Evolutionary conservation across 1,139 yeast species (phyloP).

Genomic region (Nematodospora anomalae): DNA sequence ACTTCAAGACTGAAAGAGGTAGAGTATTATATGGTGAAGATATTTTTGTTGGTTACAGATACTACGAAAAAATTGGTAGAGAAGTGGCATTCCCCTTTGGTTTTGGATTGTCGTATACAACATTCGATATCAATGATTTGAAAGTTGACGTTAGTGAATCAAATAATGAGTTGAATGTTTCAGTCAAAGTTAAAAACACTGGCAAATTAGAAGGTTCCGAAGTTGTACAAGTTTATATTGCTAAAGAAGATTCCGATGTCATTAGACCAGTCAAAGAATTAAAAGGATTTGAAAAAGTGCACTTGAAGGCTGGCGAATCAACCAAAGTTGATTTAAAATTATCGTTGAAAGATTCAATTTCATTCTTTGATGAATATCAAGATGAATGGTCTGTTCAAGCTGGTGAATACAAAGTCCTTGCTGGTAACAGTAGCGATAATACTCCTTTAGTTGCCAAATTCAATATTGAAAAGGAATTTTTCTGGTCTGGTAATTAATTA

Average conservation of each 20-base stretch:
- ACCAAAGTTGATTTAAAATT: constrained; percentile 33
- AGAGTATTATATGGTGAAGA: constrained; percentile 56
- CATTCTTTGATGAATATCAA: constrained; percentile 52
- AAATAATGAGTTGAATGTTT: constrained; percentile 14
- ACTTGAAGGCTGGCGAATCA: constrained; percentile 37
- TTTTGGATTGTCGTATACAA: constrained; percentile 57
- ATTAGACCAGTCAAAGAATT: constrained; percentile 56
- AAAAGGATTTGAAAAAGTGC: constrained; percentile 53
- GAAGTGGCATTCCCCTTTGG: constrained; percentile 61
- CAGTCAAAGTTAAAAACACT: constrained; percentile 40
- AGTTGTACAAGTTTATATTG: constrained; percentile 46
- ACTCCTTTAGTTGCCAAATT: constrained; percentile 31
- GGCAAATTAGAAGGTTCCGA: constrained; percentile 45
- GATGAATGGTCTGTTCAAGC: constrained; percentile 40
- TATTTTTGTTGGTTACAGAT: constrained; percentile 60
- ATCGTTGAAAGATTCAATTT: constrained; percentile 47
- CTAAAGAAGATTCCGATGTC: constrained; percentile 37
- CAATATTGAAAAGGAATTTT: constrained; percentile 23
- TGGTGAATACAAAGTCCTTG: constrained; percentile 46
- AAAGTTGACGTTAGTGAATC: constrained; percentile 17
- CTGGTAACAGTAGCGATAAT: constrained; percentile 38
- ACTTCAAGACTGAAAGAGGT: constrained; percentile 41
- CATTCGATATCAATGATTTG: constrained; percentile 29
- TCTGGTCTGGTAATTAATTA: constrained; percentile 20
- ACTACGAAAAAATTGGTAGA: constrained; percentile 50